These are phyloP conservation scores for Fusarium musae DNA, from an alignment of 2,329 filamentous ascomycete genomes.

Conservation along the genomic window DNA sequence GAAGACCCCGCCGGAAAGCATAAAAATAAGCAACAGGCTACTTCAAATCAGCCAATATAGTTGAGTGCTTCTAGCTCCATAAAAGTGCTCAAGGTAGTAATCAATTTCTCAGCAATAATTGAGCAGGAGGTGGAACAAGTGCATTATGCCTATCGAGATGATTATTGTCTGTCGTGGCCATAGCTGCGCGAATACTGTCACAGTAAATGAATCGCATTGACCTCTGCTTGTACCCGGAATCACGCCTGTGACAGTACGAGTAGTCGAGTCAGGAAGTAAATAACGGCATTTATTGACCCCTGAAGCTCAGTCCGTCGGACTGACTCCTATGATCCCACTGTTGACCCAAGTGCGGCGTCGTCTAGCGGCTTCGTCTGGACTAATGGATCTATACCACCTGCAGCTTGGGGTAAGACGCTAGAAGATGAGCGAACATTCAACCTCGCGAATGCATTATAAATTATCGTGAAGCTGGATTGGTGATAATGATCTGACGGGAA, in stretches of 20 bases:
- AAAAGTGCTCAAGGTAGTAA: not conserved
- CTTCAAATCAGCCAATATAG: conserved; percentile 12
- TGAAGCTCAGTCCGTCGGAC: conserved; percentile 9
- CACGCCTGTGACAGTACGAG: conserved; percentile 21
- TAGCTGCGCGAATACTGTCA: conserved; percentile 27
- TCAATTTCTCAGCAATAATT: conserved; percentile 21
- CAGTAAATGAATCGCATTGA: conserved; percentile 33
- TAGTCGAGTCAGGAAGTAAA: conserved; percentile 31
- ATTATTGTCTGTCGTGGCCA: conserved; percentile 20
- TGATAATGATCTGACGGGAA: not conserved
- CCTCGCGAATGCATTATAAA: conserved; percentile 5
- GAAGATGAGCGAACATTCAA: conserved; percentile 32
- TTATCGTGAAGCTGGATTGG: conserved; percentile 4
- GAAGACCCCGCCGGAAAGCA: conserved; percentile 5
- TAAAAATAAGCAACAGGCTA: conserved; percentile 2
- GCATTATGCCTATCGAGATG: conserved; percentile 1
- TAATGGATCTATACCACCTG: conserved; percentile 29
- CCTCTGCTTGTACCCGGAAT: conserved; percentile 33
- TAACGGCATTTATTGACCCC: conserved; percentile 18
- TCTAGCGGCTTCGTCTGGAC: conserved; percentile 13
- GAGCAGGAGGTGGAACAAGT: not conserved
- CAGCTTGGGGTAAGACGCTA: conserved; percentile 39
- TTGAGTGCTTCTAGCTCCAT: conserved; percentile 15
- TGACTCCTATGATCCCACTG: conserved; percentile 14
- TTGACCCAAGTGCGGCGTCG: conserved; percentile 21